Evolutionary conservation across 2,329 filamentous ascomycete species (phyloP).

Genomic region (Aspergillus calidoustus): DNA sequence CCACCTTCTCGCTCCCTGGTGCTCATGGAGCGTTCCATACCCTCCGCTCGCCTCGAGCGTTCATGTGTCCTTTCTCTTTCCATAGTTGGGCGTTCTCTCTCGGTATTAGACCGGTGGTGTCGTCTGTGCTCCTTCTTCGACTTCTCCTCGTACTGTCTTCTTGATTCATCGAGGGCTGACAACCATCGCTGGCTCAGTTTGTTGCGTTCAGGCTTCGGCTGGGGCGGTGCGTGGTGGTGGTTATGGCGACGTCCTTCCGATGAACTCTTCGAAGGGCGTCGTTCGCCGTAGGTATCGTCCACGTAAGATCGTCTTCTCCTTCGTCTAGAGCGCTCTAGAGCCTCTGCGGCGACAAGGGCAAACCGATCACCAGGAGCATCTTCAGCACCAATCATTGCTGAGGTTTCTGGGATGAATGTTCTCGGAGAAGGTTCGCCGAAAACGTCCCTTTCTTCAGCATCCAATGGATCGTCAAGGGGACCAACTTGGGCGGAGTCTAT

Average conservation of each 20-base stretch:
- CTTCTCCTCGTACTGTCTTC: conserved; percentile 42
- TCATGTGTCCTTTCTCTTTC: conserved; percentile 19
- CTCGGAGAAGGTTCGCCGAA: conserved; percentile 27
- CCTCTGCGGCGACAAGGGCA: conserved; percentile 10
- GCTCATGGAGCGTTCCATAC: conserved; percentile 16
- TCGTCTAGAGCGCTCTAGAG: conserved; percentile 29
- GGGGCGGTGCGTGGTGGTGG: conserved; percentile 30
- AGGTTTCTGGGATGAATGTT: conserved; percentile 6
- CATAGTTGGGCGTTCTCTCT: conserved; percentile 24
- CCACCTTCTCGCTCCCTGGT: conserved; percentile 16
- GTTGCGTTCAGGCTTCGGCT: conserved; percentile 39
- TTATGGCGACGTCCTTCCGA: conserved; percentile 36
- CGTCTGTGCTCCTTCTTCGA: conserved; percentile 26
- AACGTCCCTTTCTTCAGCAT: conserved; percentile 19
- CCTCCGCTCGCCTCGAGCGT: conserved; percentile 24
- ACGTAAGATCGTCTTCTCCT: conserved; percentile 36
- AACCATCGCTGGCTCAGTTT: conserved; percentile 40
- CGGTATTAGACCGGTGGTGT: conserved; percentile 27
- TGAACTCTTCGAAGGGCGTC: conserved; percentile 42
- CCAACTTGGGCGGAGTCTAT: not conserved
- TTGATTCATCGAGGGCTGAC: conserved; percentile 42
- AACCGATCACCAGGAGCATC: not conserved
- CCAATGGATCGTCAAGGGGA: not conserved
- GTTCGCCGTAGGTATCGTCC: conserved; percentile 35
- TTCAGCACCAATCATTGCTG: conserved; percentile 7